Conservation (phyloP, 345 rosid species). For the Melaleuca quinquenervia region DNA sequence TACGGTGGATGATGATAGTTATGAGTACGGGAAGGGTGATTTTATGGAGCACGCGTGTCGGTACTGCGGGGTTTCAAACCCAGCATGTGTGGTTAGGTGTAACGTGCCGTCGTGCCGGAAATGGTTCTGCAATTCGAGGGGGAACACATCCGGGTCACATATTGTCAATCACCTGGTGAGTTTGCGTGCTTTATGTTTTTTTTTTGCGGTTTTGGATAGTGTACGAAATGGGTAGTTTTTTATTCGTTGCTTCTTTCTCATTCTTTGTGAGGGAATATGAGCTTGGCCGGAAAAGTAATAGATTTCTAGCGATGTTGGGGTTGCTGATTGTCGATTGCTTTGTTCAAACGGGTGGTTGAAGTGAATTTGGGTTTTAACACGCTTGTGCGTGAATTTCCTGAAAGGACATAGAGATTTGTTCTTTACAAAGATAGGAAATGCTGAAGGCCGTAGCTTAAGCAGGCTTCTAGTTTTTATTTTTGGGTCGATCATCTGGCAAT, state of each 20-base stretch:
- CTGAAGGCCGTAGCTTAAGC: not conserved
- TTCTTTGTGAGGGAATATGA: not conserved
- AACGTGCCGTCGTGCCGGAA: slow-evolving; percentile 96
- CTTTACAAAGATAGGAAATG: not conserved
- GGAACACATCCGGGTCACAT: slow-evolving; percentile 98
- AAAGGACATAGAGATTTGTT: not conserved
- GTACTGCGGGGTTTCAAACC: slow-evolving; percentile 96
- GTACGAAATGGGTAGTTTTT: not conserved
- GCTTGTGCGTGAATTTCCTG: not conserved
- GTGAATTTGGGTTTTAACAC: not conserved
- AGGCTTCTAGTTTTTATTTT: not conserved
- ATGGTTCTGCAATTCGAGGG: slow-evolving; percentile 99
- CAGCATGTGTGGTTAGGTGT: slow-evolving; percentile 95
- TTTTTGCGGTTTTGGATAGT: not conserved
- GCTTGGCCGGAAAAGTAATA: not conserved
- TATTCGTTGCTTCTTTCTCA: not conserved
- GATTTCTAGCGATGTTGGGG: not conserved
- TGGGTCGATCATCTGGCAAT: not conserved
- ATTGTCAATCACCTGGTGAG: slow-evolving; percentile 97
- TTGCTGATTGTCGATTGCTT: not conserved
- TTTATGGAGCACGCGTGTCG: slow-evolving; percentile 90
- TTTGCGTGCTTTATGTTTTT: not conserved
- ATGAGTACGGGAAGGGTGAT: slow-evolving; percentile 69
- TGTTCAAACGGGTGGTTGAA: not conserved
- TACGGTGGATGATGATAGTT: slow-evolving; percentile 72